These are phyloP conservation scores for Cyclotella kingstonii DNA, from an alignment of 108 stramenopile species.

Conservation along the genomic window DNA sequence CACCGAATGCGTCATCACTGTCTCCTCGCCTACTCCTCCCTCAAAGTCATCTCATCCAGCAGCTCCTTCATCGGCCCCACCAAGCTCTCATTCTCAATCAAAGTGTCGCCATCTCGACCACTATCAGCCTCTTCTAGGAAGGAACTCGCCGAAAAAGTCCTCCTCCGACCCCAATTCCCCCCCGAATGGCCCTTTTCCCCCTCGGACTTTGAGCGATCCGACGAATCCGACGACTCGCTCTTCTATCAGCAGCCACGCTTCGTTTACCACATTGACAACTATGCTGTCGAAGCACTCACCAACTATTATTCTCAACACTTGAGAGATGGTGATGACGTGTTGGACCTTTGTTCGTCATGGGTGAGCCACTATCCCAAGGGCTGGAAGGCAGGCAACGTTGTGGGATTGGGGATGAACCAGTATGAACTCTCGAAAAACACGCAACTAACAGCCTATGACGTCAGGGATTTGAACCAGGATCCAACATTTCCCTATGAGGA, in stretches of 20 bases:
- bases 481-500: conserved; percentile 86
- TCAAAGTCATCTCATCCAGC: conserved; percentile 6
- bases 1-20: conserved; percentile 4
- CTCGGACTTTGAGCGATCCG: conserved; percentile 64
- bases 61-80: neutral
- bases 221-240: conserved; percentile 70
- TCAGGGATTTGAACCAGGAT: conserved; percentile 88
- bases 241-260: conserved; percentile 79
- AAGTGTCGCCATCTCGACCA: no score
- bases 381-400: conserved; percentile 72
- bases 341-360: conserved; percentile 94
- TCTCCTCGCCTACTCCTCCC: conserved; percentile 7
- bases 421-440: conserved; percentile 86
- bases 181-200: conserved; percentile 78
- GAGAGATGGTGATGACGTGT: conserved; percentile 81
- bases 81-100: no score
- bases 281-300: conserved; percentile 72
- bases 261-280: conserved; percentile 82
- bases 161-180: conserved; percentile 73
- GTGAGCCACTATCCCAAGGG: conserved; percentile 86
- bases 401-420: conserved; percentile 91
- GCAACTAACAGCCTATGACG: conserved; percentile 80
- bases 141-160: conserved; percentile 45
- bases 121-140: conserved; percentile 19
- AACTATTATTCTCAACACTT: conserved; percentile 76